Evolutionary conservation across 2,329 filamentous ascomycete genomes (phyloP), one percentile per base, ranked within the genome.

Genomic region (Parascedosporium putredinis): DNA sequence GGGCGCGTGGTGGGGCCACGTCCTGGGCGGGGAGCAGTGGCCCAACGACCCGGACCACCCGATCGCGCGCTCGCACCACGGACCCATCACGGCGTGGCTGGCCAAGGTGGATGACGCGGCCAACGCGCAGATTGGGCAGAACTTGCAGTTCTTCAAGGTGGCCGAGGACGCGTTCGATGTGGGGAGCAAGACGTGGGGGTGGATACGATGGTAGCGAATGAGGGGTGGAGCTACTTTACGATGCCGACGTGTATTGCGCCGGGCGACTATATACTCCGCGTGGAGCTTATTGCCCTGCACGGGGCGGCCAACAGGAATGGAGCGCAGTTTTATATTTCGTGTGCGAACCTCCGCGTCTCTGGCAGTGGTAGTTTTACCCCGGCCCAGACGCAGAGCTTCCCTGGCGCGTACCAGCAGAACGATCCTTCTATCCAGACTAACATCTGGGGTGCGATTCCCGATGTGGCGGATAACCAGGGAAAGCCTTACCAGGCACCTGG

Each of bases 311-410:
- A 58, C 27, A 58, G 63, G 49, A 67, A 78, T 40, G 71, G 72
- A 14, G 71, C 72, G 31, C 72, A 76, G 60, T 72, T 71, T 57
- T 76, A 76, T 59, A 69, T 71, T 50, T 70, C 74, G 55, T 76
- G 79, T 58, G 65, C 78, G 58, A 81, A 81, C 67, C 60, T 83
- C 51, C 67, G 78, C 55, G 66, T 82, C 50, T 74, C 71, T 24
- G 74, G 75, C 40, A 63, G 64, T 20, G 74, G 76, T 29, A 70
- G 71, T 49, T 49, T 49, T 18, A 9, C 10, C 7, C 47, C 47
- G 16, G 74, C 79, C 60, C 69, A 70, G 20, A 75, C 74, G n/a
- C 69, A 68, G 1, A 47, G 38, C 44, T 70, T 74, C 62, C 71
- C 72, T 0, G 67, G 69, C 12, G 70, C 64, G 1, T 75, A 74